Conservation (phyloP, 768 basidiomycete genomes). For the Chlorophyllum brunneum region DNA sequence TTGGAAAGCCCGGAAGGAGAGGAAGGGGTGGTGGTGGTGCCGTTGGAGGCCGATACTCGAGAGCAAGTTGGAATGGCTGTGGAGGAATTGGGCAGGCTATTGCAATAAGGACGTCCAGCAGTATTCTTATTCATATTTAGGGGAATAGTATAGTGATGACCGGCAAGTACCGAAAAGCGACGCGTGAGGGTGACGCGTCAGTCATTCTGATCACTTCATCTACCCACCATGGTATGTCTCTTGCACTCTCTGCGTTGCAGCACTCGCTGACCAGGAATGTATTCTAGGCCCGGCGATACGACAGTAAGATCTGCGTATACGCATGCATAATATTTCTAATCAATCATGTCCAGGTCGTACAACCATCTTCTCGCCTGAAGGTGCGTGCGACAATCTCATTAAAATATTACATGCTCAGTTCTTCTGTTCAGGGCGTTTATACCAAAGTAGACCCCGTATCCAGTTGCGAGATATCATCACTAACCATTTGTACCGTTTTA, state of each 20-base stretch:
- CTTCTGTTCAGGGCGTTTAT: constrained; percentile 73
- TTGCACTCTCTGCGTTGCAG: background rate
- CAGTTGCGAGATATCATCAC: background rate
- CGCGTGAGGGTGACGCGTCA: constrained; percentile 45
- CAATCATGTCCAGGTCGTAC: constrained; percentile 65
- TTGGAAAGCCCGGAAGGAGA: constrained; percentile 70
- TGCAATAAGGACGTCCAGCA: constrained; percentile 2
- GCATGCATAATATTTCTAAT: constrained; percentile 15
- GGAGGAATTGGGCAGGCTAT: constrained; percentile 31
- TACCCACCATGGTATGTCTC: constrained; percentile 43
- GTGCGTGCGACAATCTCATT: constrained; percentile 34
- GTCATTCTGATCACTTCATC: constrained; percentile 18
- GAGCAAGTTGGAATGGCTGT: constrained; percentile 50
- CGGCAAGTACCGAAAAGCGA: constrained; percentile 39
- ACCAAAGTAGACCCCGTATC: constrained; percentile 64
- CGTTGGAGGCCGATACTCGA: constrained; percentile 46
- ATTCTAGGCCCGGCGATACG: constrained; percentile 84
- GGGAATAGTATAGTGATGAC: constrained; percentile 1
- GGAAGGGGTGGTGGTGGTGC: constrained; percentile 62
- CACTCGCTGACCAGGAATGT: background rate
- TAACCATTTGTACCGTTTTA: constrained; percentile 8
- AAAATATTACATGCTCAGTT: constrained; percentile 11
- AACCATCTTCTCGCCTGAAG: constrained; percentile 99
- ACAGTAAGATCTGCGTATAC: constrained; percentile 57
- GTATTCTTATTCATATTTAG: background rate